Base-by-base conservation (phyloP, 441 rosid genomes). In the Populus hybrid region DNA sequence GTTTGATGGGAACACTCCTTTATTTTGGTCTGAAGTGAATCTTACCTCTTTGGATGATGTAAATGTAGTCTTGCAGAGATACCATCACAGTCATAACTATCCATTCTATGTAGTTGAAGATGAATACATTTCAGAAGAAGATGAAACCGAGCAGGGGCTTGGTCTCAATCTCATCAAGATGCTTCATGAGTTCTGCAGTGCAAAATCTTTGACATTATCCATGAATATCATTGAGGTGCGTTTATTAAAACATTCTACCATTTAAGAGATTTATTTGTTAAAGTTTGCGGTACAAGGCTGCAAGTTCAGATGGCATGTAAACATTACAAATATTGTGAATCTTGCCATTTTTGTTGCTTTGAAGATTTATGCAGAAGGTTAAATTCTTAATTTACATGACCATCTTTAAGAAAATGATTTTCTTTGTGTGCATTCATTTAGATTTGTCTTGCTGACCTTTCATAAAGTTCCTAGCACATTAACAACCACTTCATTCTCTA, bases 191-290 rank as follows among this genome's bases (percentile, higher is more conserved):
- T 64, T 64, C 28, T 26, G 28, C 11, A 64, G 1, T 64, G 67
- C 67, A 64, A 64, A 64, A 64, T 64, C 67, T 12, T 21, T 64
- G 28, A n/a, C 67, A n/a, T 64, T 64, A 64, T 64, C 67, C 67
- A 8, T n/a, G 67, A 10, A n/a, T 64, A 21, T 26, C 26, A 6
- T 64, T 64, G 32, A 64, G 67, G 67, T 64, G 67, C 0, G 11
- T 64, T 1, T 26, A 0, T 64, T 64, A 64, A 64, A 21, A 21
- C 67, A 21, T 42, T 64, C 28, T 64, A 26, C 67, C 10, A 23
- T 21, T 64, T 64, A 64, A n/a, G 67, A 23, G 53, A n/a, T 64
- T 64, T 10, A 64, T 64, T 64, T 64, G 6, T 23, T 10, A 10
- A 64, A 26, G 24, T 63, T 64, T n/a, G 26, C 10, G 24, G 67